Base-by-base conservation (phyloP, 2,329 filamentous ascomycete genomes). In the Dendrostoma leiphaemia region DNA sequence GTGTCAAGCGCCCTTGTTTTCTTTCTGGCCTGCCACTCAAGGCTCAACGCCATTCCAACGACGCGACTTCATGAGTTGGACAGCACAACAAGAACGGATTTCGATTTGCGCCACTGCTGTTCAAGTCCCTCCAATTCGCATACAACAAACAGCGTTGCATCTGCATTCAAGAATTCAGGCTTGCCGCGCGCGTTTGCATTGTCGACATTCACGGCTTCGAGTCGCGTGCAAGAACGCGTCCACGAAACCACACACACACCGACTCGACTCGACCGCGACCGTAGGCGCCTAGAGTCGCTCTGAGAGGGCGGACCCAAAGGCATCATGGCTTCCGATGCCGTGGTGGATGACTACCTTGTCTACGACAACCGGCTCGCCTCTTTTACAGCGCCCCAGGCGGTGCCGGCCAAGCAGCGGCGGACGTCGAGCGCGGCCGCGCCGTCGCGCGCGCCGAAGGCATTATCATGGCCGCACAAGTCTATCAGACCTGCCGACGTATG, bases 301-400 rank as follows among this genome's bases (percentile, higher is more conserved):
- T 34, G 21, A 24, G 40, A 57, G 24, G 31, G 24, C 35, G 17
- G 21, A n/a, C 40, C 7, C 19, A 15, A 13, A 19, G 17, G 15
- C 52, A 53, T 21, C 29, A 63, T 62, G 61, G 60, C 62, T 47
- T 58, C 64, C 54, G 64, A 65, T 51, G 71, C 74, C 41, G 61
- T 70, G 38, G 69, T 76, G 34, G 75, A 80, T 37, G 34, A n/a
- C 17, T 6, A 37, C 17, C 34, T 15, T 5, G 13, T 88, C 15
- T 86, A 85, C 61, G 85, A 91, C 60, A 87, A 85, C 63, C 90
- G 94, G 45, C 74, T 97, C 32, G 85, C 85, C 29, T 93, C 91
- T 10, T 99, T 97, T 70, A 81, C 88, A 48, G 77, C 76, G 51
- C 71, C 82, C 3, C 80, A 89, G 51, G 79, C 82, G 12, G 74